phyloP scores from a whole-genome alignment of 345 rosid species.

The Cardamine occulta region DNA sequence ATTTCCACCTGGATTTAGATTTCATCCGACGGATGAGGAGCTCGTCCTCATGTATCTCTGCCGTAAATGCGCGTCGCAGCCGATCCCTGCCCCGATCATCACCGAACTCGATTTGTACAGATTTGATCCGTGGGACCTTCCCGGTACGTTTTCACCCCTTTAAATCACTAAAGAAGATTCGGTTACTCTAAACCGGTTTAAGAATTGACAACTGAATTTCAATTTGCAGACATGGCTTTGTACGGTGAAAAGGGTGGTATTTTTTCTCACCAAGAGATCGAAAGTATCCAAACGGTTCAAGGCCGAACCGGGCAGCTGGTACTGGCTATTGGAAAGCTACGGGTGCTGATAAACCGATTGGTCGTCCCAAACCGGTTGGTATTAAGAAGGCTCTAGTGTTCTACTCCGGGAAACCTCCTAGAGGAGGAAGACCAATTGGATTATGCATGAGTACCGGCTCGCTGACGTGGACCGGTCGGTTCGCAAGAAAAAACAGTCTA shows the following conservation, averaged over 20 bases:
- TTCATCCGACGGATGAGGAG: conserved; percentile 99
- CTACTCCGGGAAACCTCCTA: conserved; percentile 85
- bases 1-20: conserved; percentile 90
- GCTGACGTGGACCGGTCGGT: conserved; percentile 90
- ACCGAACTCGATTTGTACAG: conserved; percentile 89
- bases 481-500: conserved; percentile 78
- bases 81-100: conserved; percentile 70
- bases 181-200: not conserved
- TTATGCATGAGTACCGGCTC: conserved; percentile 95
- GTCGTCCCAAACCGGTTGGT: conserved; percentile 73
- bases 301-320: conserved; percentile 95
- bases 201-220: not conserved
- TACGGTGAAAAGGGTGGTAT: conserved; percentile 98
- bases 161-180: not conserved
- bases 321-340: conserved; percentile 97
- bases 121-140: conserved; percentile 87
- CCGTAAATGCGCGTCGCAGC: conserved; percentile 77
- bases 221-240: conserved; percentile 59
- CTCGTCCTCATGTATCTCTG: conserved; percentile 88
- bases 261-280: conserved; percentile 88
- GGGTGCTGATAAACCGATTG: conserved; percentile 97
- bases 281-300: conserved; percentile 92
- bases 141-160: conserved; percentile 50
- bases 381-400: conserved; percentile 93
- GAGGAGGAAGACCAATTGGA: conserved; percentile 95